These are phyloP conservation scores for Mollisiaceae sp. DNA, from an alignment of 2,329 filamentous ascomycete species.

Conservation along the genomic window DNA sequence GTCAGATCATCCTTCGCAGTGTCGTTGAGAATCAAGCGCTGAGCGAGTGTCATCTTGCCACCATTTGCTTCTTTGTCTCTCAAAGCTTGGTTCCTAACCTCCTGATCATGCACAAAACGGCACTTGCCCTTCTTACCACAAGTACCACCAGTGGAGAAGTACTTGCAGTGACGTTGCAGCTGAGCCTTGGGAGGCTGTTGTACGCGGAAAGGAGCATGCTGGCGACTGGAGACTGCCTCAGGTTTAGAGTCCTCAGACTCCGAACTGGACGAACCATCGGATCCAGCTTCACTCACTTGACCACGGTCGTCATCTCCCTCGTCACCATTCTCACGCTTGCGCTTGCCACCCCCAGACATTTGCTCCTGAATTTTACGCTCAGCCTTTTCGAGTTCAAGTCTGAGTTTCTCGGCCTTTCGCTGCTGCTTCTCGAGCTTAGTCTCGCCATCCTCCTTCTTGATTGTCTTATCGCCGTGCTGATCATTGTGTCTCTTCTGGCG, in stretches of 20 bases:
- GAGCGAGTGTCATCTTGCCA: constrained; percentile 68
- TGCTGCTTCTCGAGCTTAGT: constrained; percentile 59
- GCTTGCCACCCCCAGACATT: constrained; percentile 65
- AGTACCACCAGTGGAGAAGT: constrained; percentile 70
- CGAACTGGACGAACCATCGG: constrained; percentile 44
- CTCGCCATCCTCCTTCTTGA: constrained; percentile 56
- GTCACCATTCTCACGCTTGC: constrained; percentile 70
- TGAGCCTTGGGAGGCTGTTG: constrained; percentile 61
- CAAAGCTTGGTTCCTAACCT: constrained; percentile 66
- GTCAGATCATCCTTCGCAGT: constrained; percentile 71
- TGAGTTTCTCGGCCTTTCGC: constrained; percentile 63
- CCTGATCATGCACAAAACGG: constrained; percentile 71
- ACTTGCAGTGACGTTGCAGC: constrained; percentile 71
- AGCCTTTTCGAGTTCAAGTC: constrained; percentile 70
- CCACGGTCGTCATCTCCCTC: constrained; percentile 66
- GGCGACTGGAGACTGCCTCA: constrained; percentile 60
- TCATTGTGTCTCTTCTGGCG: constrained; percentile 40
- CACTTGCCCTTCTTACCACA: constrained; percentile 78
- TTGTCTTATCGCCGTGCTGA: constrained; percentile 43
- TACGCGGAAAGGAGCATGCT: constrained; percentile 35
- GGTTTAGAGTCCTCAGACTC: constrained; percentile 64
- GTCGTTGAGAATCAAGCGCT: constrained; percentile 69
- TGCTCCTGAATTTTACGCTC: constrained; percentile 52
- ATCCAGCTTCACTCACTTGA: constrained; percentile 40
- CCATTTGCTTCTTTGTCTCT: constrained; percentile 68